Percentiles rank a stretch among this genome's conserved stretches.
Conservation (phyloP, 2,329 filamentous ascomycete genomes). For the Pseudogymnoascus sp. region DNA sequence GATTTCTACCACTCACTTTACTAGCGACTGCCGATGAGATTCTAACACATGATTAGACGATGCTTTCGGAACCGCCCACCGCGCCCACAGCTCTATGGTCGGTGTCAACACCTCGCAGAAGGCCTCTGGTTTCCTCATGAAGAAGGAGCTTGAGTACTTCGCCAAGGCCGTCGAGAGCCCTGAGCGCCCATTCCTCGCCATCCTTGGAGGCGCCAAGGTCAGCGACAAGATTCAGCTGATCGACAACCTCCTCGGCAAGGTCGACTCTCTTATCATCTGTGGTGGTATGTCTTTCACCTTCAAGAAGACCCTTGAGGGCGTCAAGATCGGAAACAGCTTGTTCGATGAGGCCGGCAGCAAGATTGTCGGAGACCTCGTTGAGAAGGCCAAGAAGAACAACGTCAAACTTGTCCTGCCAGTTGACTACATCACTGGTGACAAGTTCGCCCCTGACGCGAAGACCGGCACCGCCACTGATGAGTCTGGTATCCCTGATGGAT, state of each 20-base stretch:
- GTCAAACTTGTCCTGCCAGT: conserved; percentile 92
- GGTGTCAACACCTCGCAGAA: conserved; percentile 92
- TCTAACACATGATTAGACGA: conserved; percentile 56
- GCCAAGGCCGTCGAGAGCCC: conserved; percentile 91
- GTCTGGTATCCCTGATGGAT: conserved; percentile 88
- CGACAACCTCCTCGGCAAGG: conserved; percentile 96
- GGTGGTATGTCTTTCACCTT: conserved; percentile 99
- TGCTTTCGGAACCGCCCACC: conserved; percentile 96
- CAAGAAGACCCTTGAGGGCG: conserved; percentile 93
- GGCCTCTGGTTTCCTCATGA: conserved; percentile 96
- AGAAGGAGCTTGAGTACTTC: conserved; percentile 99
- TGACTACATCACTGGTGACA: conserved; percentile 94
- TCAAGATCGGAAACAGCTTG: conserved; percentile 82
- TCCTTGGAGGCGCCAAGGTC: conserved; percentile 96
- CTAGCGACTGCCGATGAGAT: conserved; percentile 13
- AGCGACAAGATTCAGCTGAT: conserved; percentile 99
- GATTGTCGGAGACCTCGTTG: conserved; percentile 77
- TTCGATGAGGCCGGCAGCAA: conserved; percentile 93
- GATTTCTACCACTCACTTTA: background rate
- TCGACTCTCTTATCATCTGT: conserved; percentile 92
- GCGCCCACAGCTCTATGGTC: conserved; percentile 98
- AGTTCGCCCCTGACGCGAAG: conserved; percentile 79
- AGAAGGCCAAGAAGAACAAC: conserved; percentile 94
- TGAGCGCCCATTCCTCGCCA: conserved; percentile 93
- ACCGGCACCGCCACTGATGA: conserved; percentile 75